Conservation (phyloP, 495 filamentous ascomycete species). For the Trypethelium eluteriae region DNA sequence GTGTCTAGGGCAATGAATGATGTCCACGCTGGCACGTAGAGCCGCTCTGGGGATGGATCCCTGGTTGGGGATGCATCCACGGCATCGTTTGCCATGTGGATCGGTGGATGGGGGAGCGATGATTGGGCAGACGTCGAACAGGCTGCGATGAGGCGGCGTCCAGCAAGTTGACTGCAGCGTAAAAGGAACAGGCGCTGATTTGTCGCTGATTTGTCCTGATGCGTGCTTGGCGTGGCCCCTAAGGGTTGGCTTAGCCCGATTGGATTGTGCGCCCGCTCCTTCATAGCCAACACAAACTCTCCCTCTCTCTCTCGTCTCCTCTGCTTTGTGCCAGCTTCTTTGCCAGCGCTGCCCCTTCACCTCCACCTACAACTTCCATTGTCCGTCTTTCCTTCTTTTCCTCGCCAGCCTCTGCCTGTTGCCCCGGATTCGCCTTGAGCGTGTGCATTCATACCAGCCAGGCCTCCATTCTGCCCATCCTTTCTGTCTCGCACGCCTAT, state of each 20-base stretch:
- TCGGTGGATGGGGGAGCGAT: no score
- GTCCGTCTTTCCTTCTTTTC: conserved; percentile 6
- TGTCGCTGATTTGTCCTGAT: no score
- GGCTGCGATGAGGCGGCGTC: no score
- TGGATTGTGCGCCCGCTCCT: not conserved
- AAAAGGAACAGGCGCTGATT: no score
- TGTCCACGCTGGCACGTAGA: not conserved
- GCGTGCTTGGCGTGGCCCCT: no score
- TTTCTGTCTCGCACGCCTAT: not conserved
- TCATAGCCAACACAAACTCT: not conserved
- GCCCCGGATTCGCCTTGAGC: not conserved
- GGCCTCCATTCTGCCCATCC: not conserved
- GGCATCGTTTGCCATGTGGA: no score
- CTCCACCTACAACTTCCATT: not conserved
- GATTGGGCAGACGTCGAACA: no score
- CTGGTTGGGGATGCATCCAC: not conserved
- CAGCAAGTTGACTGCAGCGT: no score
- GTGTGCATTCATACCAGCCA: not conserved
- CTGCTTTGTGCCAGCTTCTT: not conserved
- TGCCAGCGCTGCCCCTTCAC: not conserved
- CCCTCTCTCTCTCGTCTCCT: not conserved
- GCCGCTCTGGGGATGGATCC: not conserved
- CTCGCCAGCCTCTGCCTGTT: conserved; percentile 8
- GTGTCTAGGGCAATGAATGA: no score
- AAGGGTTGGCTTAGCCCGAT: no score